Base-by-base conservation (phyloP, 768 basidiomycete species). In the Paxillus ammoniavirescens region DNA sequence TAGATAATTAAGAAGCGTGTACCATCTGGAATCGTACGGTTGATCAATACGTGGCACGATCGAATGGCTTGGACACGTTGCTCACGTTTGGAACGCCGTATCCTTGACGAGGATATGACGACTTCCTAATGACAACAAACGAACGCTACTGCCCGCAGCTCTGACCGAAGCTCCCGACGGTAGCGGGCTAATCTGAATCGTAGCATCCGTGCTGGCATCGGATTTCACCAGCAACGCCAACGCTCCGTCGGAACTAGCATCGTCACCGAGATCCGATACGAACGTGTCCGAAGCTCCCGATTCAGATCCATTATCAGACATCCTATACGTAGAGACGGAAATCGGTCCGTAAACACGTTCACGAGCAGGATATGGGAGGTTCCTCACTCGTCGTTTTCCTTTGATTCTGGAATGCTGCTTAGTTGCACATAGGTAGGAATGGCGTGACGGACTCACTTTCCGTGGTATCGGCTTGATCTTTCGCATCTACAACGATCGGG, bases 1-100 rank as follows among this genome's bases (percentile, higher is more conserved):
- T 1, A 77, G 64, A 52, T 74, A 77, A 44, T 72, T 72, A 5
- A 78, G 23, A n/a, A 75, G 63, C 0, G 75, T 66, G 48, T 71
- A 69, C 73, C 72, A 72, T 3, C 76, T 77, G 43, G 15, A 21
- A 8, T 36, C 2, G n/a, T 13, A 3, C 8, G 6, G 3, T 30
- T 23, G 3, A 33, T 37, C 48, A 21, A 21, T 21, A 21, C 21
- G 21, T 21, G 36, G 12, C 15, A 21, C 8, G 37, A 48, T 5
- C 3, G 37, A 21, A 5, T 1, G 33, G 8, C 1, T 13, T 15
- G 33, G 7, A 15, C 3, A 7, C 21, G 21, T 21, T 41, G 23
- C 63, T 52, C 40, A 67, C 65, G 65, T 67, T 55, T 56, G 56
- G 41, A 65, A 65, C 3, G 65, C 65, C 2, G 61, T 54, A 21